Evolutionary conservation across 2,329 filamentous ascomycete genomes (phyloP), one percentile per base, ranked within the genome.

Genomic region (Fusarium sp.): DNA sequence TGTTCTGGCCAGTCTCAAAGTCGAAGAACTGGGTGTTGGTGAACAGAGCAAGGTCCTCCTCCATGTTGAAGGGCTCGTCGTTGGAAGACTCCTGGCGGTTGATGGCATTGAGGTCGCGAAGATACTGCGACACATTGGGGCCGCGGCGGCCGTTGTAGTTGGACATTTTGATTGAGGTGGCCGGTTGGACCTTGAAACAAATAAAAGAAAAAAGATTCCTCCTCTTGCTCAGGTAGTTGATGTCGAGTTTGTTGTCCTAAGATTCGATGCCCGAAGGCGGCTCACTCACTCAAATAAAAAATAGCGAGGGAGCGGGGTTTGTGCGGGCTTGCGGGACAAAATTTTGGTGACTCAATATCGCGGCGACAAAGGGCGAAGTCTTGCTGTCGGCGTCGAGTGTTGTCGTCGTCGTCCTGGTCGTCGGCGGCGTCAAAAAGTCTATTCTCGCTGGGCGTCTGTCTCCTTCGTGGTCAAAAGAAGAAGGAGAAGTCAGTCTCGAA

Each of bases 51-150:
- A 96, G 86, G 74, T 95, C 92, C 69, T 93, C 91, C 77, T 94
- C 92, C 73, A 93, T 86, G 77, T 88, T 88, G 82, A 92, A 89
- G 61, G 87, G 84, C 64, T 93, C 90, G 70, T 92, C 88, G 64
- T 11, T 41, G 31, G 88, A 81, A 27, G 67, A 76, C 77, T 87
- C 89, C 71, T 92, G 87, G 64, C 93, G 89, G 77, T 91, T 90
- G 71, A 92, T 86, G 71, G 91, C 90, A 86, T 98, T 98, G 79
- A 98, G 88, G 77, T 95, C 93, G 79, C 94, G 93, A 76, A 98
- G 89, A 86, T 97, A 97, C 81, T 95, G 93, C 80, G 95, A 95
- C 84, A 98, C 94, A 83, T 97, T 97, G 80, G 94, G 93, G 78
- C 90, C 93, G 81, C 93, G 92, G 72, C 94, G 93, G 80, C 92